Evolutionary conservation across 148 eudicot genomes (phyloP), one percentile per base, ranked within the genome.

Genomic region (Mesembryanthemum crystallinum): DNA sequence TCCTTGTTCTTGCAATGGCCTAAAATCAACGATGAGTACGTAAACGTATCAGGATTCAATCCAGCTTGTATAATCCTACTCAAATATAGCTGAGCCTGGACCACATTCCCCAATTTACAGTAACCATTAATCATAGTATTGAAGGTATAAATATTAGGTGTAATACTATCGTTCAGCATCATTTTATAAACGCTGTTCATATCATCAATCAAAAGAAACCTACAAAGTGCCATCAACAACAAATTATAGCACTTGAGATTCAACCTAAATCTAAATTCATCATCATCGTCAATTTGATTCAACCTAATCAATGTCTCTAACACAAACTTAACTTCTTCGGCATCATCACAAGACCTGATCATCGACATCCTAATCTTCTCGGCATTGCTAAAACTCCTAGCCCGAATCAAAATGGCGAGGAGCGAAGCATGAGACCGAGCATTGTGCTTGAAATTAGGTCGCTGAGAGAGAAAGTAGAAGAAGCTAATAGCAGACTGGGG

Each of bases 1-100:
- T 90, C 87, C 80, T 82, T 86, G 17, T 67, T 89, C 88, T 90
- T 92, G 77, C 98, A 92, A 83, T 90, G 77, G 14, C 98, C 96
- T 79, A 90, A 83, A 30, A 92, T 84, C 71, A 92, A 79, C 0
- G 96, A 92, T 0, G 98, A 87, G 69, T 84, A 90, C 23, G 98
- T 90, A 84, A 87, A 88, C 7, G 87, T 85, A 78, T 92, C 98
- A 0, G 96, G 96, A 15, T 62, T 76, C 86, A 90, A 84, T 18
- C 93, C 89, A 0, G 87, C 91, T 59, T 80, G 91, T 9, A 83
- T 64, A 70, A 93, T 91, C 86, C 78, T 91, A 82, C 88, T 82
- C 33, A 88, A 76, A 78, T 82, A 93, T 72, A 85, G 23, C 62
- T 87, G 75, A 13, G 91, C 97, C 79, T 82, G 84, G 7, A 43